Conservation (phyloP, 768 basidiomycete genomes). For the Mycena amicta region DNA sequence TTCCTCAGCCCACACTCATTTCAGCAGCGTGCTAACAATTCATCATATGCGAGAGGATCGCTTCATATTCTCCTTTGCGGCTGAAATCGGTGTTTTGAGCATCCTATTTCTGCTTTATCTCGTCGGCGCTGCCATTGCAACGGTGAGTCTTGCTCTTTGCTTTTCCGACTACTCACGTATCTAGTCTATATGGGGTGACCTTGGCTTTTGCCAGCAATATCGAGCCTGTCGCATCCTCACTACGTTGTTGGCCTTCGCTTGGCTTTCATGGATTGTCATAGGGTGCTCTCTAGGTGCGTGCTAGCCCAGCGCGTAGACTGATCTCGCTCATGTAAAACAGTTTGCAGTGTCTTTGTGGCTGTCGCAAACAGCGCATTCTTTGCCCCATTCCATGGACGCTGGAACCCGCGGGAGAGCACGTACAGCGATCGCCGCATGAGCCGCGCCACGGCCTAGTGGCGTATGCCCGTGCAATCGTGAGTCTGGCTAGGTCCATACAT, state of each 20-base stretch:
- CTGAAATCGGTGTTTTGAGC: constrained; percentile 53
- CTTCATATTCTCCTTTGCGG: constrained; percentile 42
- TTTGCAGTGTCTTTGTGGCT: constrained; percentile 14
- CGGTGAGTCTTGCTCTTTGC: constrained; percentile 43
- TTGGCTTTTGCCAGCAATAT: constrained; percentile 58
- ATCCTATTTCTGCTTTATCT: constrained; percentile 65
- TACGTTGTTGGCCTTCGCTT: constrained; percentile 66
- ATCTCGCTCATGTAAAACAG: neutral
- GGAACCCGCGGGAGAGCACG: constrained; percentile 23
- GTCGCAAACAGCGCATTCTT: constrained; percentile 20
- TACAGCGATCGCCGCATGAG: constrained; percentile 18
- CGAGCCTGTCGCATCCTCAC: constrained; percentile 62
- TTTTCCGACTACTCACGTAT: constrained; percentile 30
- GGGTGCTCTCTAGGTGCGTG: constrained; percentile 9
- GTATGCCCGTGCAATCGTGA: too few relatives aligned
- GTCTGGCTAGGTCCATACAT: too few relatives aligned
- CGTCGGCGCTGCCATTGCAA: constrained; percentile 61
- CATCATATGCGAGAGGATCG: constrained; percentile 44
- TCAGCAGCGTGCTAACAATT: constrained; percentile 4
- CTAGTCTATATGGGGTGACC: constrained; percentile 52
- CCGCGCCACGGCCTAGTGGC: neutral
- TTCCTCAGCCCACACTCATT: neutral
- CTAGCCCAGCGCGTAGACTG: neutral
- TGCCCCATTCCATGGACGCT: constrained; percentile 22
- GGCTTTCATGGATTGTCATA: constrained; percentile 60